Base-by-base conservation (phyloP, 2,329 filamentous ascomycete species). In the Bisporella sp. region DNA sequence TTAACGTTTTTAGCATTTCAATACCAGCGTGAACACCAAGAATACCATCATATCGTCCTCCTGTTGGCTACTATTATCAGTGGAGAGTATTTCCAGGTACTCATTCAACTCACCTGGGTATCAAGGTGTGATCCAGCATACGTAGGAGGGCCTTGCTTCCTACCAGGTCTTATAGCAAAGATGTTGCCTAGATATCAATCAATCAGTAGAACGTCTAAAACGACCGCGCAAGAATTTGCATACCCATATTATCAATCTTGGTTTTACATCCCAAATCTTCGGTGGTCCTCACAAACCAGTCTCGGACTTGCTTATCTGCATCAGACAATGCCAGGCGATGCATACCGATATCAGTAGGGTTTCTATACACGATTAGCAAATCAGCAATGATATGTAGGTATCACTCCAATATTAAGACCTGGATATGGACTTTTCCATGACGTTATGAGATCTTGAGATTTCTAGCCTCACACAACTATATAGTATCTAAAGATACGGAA, bases 41-140 rank as follows among this genome's bases (percentile, higher is more conserved):
- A 32, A 92, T 89, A 0, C 42, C 88, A 61, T 90, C 86, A 54
- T 90, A 89, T 30, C 85, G 69, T 0, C 84, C 85, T 1, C 84
- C 85, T 0, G 68, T 69, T 1, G 80, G 79, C 59, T 84, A 77
- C 21, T 21, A 31, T 21, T 3, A 7, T 28, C 13, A 21, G 47
- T 12, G 41, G 28, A 0, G 77, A 81, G 62, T 88, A 82, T 4
- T 77, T 84, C 2, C 84, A 84, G 31, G 79, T 82, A 50, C 79
- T 85, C 1, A 81, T 84, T 0, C 84, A 76, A 5, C 77, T 11
- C 32, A 60, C 60, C 49, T 84, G 81, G 0, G 81, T 84, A 59
- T 85, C 82, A 2, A 85, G 64, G 64, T 90, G 86, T 5, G 13
- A 45, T 12, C 42, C 42, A 11, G 81, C 84, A 54, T 81, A 87